phyloP scores from a whole-genome alignment of 2,329 filamentous ascomycete genomes.

The Hypoxylon sp. region DNA sequence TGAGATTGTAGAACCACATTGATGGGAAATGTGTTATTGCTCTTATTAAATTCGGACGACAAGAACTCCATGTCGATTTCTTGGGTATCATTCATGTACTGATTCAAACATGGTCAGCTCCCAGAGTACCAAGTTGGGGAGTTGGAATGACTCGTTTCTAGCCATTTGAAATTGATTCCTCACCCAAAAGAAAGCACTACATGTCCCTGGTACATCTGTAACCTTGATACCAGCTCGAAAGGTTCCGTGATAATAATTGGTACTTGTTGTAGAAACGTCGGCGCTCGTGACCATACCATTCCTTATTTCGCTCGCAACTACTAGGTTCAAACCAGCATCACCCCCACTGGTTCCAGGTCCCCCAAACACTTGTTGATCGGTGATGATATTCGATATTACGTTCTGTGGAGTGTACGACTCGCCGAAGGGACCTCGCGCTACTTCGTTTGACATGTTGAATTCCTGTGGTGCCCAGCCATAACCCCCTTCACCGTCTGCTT shows the following conservation, averaged over 20 bases:
- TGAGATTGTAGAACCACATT: conserved; percentile 80
- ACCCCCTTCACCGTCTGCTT: conserved; percentile 49
- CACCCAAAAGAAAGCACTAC: conserved; percentile 83
- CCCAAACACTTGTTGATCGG: conserved; percentile 51
- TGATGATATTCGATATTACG: conserved; percentile 61
- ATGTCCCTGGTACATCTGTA: conserved; percentile 70
- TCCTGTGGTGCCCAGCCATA: conserved; percentile 69
- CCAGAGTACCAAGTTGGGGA: not conserved
- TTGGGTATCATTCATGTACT: conserved; percentile 82
- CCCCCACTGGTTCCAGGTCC: conserved; percentile 55
- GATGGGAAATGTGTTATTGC: conserved; percentile 63
- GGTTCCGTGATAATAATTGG: conserved; percentile 74
- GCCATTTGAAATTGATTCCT: conserved; percentile 35
- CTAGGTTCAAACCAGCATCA: conserved; percentile 64
- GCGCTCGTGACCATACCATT: conserved; percentile 66
- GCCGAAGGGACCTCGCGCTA: conserved; percentile 69
- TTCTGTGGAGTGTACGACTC: conserved; percentile 69
- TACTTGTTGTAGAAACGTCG: conserved; percentile 68
- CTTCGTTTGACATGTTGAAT: conserved; percentile 69
- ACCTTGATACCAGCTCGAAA: conserved; percentile 74
- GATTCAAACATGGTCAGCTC: conserved; percentile 16
- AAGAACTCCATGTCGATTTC: conserved; percentile 86
- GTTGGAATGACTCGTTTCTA: not conserved
- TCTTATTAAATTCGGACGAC: conserved; percentile 67
- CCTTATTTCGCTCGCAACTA: conserved; percentile 57